Base-by-base conservation (phyloP, 2,329 filamentous ascomycete genomes). In the Elsinoe australis region DNA sequence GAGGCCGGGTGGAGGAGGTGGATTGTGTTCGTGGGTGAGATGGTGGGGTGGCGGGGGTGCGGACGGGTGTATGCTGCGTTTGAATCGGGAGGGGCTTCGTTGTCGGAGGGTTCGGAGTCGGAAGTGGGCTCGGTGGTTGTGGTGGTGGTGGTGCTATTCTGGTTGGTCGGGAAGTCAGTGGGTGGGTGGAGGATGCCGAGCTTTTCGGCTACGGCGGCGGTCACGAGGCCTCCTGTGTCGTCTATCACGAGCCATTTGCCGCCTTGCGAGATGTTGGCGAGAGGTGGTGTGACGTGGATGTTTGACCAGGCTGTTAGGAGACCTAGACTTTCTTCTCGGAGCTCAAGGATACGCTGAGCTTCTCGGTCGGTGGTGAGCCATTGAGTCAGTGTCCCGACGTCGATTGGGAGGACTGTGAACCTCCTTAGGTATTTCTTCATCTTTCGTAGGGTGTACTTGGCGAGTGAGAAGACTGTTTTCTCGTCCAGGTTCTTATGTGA, bases 391-490 rank as follows among this genome's bases (percentile, higher is more conserved):
- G 80, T 75, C 0, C 81, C 75, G 10, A 94, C 80, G 60, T 95
- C 88, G 56, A 96, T 69, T 0, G 90, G 90, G 45, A 94, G 65
- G 1, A 92, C 79, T 0, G 85, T 87, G 60, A 98, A 96, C 9
- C 88, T 76, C 58, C 85, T 82, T 54, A 96, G 76, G 63, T 94
- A 96, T 67, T 98, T 98, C 63, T 83, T 89, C 54, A 86, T 84
- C 70, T 98, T 98, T 36, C 94, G 75, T 14, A 96, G 71, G 60
- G 92, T 95, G 67, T 98, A 98, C 66, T 98, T 98, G 34, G 90
- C 89, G 50, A 95, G 72, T 2, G 88, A 94, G 61, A 94, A 98
- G 0, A 81, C 76, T 0, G 92, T 96, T 73, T 98, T 98, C 69
- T 96, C 85, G 56, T 94, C 88, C 34, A 98, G 75, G 1, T 83